Evolutionary conservation across 2,329 filamentous ascomycete genomes (phyloP).

Genomic region (Xylariaceae sp.): DNA sequence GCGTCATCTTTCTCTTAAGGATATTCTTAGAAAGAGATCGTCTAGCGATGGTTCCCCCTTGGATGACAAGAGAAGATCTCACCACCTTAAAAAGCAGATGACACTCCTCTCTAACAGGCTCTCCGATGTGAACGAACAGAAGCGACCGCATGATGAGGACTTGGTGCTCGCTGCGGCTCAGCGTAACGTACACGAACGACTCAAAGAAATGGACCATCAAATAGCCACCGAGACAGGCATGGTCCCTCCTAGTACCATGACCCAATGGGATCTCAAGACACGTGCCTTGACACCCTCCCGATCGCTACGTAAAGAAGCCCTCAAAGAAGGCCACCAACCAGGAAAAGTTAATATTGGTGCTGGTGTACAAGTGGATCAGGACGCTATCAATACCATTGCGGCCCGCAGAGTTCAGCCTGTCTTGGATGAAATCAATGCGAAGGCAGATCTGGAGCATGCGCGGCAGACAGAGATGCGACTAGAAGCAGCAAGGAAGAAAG

Average conservation of each 20-base stretch:
- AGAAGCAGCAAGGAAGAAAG: constrained; percentile 60
- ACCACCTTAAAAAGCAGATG: constrained; percentile 73
- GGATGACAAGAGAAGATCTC: constrained; percentile 63
- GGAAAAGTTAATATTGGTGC: constrained; percentile 66
- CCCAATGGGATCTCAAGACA: constrained; percentile 75
- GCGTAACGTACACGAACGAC: constrained; percentile 73
- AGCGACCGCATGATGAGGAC: constrained; percentile 69
- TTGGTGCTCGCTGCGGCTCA: constrained; percentile 72
- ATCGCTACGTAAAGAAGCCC: constrained; percentile 52
- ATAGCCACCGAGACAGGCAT: constrained; percentile 73
- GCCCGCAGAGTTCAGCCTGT: constrained; percentile 73
- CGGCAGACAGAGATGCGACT: constrained; percentile 57
- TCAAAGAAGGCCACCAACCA: constrained; percentile 50
- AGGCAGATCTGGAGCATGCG: constrained; percentile 66
- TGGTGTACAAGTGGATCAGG: constrained; percentile 71
- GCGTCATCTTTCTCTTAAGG: constrained; percentile 46
- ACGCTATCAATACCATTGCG: constrained; percentile 75
- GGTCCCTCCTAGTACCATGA: constrained; percentile 60
- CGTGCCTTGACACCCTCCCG: constrained; percentile 62
- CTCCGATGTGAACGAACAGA: constrained; percentile 64
- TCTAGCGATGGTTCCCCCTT: constrained; percentile 61
- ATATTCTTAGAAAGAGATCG: constrained; percentile 56
- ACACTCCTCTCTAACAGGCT: constrained; percentile 65
- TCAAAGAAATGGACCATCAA: constrained; percentile 77
- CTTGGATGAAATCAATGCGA: constrained; percentile 76